Evolutionary conservation across 768 basidiomycete species (phyloP).

Genomic region (Leccinum truebloodii): DNA sequence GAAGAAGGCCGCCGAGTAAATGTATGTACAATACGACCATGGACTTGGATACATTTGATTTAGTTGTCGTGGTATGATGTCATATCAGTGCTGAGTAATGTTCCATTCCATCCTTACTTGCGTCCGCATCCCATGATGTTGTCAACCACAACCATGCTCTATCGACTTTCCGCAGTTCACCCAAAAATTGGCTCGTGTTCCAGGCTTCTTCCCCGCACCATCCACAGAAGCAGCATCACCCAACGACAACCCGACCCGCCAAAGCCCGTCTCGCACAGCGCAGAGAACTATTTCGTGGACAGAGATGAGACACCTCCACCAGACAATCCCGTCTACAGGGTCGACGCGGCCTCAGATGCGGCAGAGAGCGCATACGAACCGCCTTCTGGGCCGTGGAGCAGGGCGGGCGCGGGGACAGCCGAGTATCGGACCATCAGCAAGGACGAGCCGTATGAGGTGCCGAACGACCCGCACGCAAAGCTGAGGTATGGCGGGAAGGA

Average conservation of each 20-base stretch:
- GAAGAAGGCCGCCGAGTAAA: slow-evolving; percentile 53
- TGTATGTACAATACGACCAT: slow-evolving; percentile 2
- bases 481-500: slow-evolving; percentile 27
- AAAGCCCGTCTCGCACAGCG: slow-evolving; percentile 30
- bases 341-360: slow-evolving; percentile 45
- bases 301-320: slow-evolving; percentile 44
- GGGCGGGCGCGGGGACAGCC: slow-evolving; percentile 38
- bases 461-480: slow-evolving; percentile 5
- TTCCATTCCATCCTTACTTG: not conserved
- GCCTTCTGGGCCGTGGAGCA: slow-evolving; percentile 47
- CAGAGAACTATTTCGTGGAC: slow-evolving; percentile 50
- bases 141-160: not conserved
- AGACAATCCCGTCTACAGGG: slow-evolving; percentile 44
- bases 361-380: slow-evolving; percentile 52
- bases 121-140: slow-evolving; percentile 5
- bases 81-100: slow-evolving; percentile 4
- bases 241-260: not conserved
- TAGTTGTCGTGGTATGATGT: slow-evolving; percentile 13
- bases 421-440: slow-evolving; percentile 29
- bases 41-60: not conserved
- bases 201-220: slow-evolving; percentile 3
- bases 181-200: not conserved
- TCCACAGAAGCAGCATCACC: slow-evolving; percentile 1
- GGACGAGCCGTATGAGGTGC: slow-evolving; percentile 28
- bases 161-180: slow-evolving; percentile 4